phyloP scores from a whole-genome alignment of 2,329 filamentous ascomycete species.

The Scedosporium apiospermum region DNA sequence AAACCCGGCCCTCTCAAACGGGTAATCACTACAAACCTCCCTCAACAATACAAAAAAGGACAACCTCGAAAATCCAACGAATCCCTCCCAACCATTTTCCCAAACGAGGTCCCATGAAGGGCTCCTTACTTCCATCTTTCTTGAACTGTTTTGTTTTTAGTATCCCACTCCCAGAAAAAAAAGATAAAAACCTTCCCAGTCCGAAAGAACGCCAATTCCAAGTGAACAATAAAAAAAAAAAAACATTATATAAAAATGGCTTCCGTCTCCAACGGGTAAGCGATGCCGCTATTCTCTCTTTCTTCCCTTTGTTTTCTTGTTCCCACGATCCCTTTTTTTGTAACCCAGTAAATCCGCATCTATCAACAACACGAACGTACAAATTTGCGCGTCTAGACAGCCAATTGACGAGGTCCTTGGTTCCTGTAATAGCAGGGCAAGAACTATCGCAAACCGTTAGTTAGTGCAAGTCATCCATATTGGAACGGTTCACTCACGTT shows the following conservation, averaged over 20 bases:
- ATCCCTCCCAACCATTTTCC: neutral
- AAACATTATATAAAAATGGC: too few species aligned
- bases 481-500: constrained; percentile 61
- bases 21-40: constrained; percentile 11
- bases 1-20: neutral
- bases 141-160: neutral
- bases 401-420: constrained; percentile 45
- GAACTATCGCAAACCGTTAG: constrained; percentile 31
- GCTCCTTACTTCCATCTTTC: neutral
- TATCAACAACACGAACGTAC: neutral
- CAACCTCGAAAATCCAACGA: neutral
- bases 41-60: neutral
- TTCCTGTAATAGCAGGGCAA: constrained; percentile 50
- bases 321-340: too few species aligned
- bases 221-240: neutral
- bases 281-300: too few species aligned
- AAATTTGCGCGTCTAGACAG: constrained; percentile 29
- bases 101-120: neutral
- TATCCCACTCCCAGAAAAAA: neutral
- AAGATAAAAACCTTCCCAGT: neutral
- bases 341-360: too few species aligned
- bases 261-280: too few species aligned
- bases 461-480: neutral
- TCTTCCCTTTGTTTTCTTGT: too few species aligned
- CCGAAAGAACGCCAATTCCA: neutral